Conservation (phyloP, 75 land plant species). For the Sequoiadendron giganteum region DNA sequence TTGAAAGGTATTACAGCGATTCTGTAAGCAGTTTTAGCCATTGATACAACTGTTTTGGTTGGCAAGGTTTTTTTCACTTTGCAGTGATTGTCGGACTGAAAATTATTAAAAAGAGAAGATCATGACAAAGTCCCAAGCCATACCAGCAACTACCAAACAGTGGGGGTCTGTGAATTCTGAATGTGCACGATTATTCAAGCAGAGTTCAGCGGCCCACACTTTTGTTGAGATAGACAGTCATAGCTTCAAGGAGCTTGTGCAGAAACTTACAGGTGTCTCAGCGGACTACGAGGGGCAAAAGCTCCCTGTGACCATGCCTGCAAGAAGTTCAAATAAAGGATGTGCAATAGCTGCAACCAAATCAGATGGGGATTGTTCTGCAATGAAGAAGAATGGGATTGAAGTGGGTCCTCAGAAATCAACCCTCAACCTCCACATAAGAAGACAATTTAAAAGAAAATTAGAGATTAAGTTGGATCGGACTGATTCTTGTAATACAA, state of each 20-base stretch:
- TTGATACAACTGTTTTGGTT: no score
- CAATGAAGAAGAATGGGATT: not conserved
- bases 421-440: not conserved
- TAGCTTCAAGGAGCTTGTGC: slow-evolving; percentile 38
- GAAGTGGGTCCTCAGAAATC: not conserved
- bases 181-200: not conserved
- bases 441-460: not conserved
- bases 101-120: no score
- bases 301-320: slow-evolving; percentile 22
- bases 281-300: slow-evolving; percentile 10
- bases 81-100: no score
- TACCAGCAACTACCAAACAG: not conserved
- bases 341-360: not conserved
- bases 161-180: not conserved
- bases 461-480: not conserved
- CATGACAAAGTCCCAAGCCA: slow-evolving; percentile 5
- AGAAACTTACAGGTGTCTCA: slow-evolving; percentile 36
- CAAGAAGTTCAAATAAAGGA: slow-evolving; percentile 6
- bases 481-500: not conserved
- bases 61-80: no score
- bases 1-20: no score
- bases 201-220: slow-evolving; percentile 10
- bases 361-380: not conserved
- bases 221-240: slow-evolving; percentile 32
- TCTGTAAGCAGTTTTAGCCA: no score